Evolutionary conservation across 768 basidiomycete genomes (phyloP), one percentile per base, ranked within the genome.

Genomic region (Inosperma sp.): DNA sequence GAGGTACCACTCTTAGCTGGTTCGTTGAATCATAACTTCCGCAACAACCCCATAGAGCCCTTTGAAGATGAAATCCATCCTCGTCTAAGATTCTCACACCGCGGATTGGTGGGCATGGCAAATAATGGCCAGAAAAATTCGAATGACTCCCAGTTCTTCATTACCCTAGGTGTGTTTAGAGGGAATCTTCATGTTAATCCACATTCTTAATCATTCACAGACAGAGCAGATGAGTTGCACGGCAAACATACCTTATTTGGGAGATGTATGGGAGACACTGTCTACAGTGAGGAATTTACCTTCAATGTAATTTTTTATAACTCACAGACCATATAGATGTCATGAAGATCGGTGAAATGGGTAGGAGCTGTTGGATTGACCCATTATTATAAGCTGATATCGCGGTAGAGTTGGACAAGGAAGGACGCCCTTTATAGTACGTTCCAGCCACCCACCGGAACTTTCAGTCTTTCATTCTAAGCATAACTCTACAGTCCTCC

Each of bases 31-130:
- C 26, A 10, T 9, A 7, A 25, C 19, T 19, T 40, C 33, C 23
- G 17, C 9, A 6, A 14, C 4, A 26, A 21, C 34, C 29, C n/a
- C 33, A 16, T 59, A 90, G 93, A 94, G 59, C 90, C 86, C 3
- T 96, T 96, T 57, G 87, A 92, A 64, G 93, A 96, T 69, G 94
- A 98, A 68, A 83, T 93, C 16, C 93, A 95, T 59, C 92, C 93
- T 3, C 81, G 96, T 30, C 72, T 99, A 53, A 84, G 89, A 31
- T 97, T 88, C 66, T 71, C 82, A 1, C 88, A 98, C 61, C 86
- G 96, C 47, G 96, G 96, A 1, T 67, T 98, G 2, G 84, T 99
- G 1, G 96, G 78, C 1, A 94, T 96, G 90, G 96, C 96, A 4
- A 96, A 96, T 60, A 84, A 79, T 51, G 92, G 93, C 8, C 76